These are phyloP conservation scores for Senna tora DNA, from an alignment of 306 rosid genomes.

Conservation along the genomic window DNA sequence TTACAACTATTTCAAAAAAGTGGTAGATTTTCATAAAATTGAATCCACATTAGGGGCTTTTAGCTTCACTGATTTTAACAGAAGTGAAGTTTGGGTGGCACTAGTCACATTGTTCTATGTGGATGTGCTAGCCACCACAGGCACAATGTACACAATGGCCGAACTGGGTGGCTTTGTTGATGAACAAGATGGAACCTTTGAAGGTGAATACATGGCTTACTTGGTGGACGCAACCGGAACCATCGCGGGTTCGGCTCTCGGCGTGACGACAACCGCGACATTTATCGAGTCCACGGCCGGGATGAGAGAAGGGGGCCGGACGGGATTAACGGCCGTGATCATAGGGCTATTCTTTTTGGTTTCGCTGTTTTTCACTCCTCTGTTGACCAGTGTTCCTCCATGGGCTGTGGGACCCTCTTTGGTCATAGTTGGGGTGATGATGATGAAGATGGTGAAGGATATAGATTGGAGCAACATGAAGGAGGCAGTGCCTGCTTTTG, in stretches of 20 bases:
- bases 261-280: constrained; percentile 73
- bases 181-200: constrained; percentile 75
- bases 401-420: constrained; percentile 97
- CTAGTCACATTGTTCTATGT: constrained; percentile 79
- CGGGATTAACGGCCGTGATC: constrained; percentile 79
- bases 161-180: constrained; percentile 73
- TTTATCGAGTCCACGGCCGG: constrained; percentile 85
- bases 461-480: constrained; percentile 74
- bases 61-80: constrained; percentile 64
- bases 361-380: constrained; percentile 78
- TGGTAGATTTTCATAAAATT: constrained; percentile 76
- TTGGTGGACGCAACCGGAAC: constrained; percentile 82
- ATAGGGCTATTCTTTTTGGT: constrained; percentile 68
- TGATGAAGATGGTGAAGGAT: constrained; percentile 91
- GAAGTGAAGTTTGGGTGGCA: constrained; percentile 73
- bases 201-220: constrained; percentile 88
- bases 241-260: constrained; percentile 64
- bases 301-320: constrained; percentile 83
- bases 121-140: constrained; percentile 82
- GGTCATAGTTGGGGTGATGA: constrained; percentile 94
- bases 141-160: constrained; percentile 83
- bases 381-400: constrained; percentile 84
- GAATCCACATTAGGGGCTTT: constrained; percentile 72
- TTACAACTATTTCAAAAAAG: constrained; percentile 66
- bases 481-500: constrained; percentile 80